Conservation (phyloP, 352 stramenopile species). For the Pythium insidiosum region DNA sequence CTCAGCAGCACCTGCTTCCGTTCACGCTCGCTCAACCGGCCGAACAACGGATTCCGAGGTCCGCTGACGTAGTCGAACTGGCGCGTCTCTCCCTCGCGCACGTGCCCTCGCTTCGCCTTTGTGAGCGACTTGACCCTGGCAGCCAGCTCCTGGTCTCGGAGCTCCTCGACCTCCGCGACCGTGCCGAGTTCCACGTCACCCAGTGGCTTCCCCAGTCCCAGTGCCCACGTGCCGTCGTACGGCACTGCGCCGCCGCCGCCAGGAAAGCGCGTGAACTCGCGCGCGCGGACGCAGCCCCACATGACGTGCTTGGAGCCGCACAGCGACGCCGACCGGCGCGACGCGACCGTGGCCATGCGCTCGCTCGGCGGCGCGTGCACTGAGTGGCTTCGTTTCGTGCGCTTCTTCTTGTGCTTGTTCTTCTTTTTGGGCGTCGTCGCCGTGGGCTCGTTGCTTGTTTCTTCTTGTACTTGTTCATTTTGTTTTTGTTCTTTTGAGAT, state of each 20-base stretch:
- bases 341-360: conserved; percentile 6
- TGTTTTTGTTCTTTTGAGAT: background rate
- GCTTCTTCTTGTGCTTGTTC: conserved; percentile 67
- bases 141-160: conserved; percentile 38
- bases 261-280: conserved; percentile 76
- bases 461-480: conserved; percentile 1
- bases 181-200: conserved; percentile 61
- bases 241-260: conserved; percentile 66
- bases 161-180: conserved; percentile 60
- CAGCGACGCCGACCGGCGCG: conserved; percentile 55
- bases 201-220: conserved; percentile 56
- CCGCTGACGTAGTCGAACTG: conserved; percentile 80
- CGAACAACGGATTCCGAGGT: conserved; percentile 70
- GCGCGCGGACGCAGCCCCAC: conserved; percentile 59
- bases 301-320: conserved; percentile 60
- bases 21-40: conserved; percentile 54
- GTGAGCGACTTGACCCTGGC: conserved; percentile 48
- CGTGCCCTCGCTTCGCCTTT: conserved; percentile 42
- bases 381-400: conserved; percentile 62
- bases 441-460: background rate
- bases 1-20: conserved; percentile 68
- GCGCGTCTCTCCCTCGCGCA: conserved; percentile 60
- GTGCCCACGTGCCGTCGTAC: conserved; percentile 75
- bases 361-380: conserved; percentile 36
- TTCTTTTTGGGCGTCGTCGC: conserved; percentile 32